Percentiles rank a stretch among this genome's conserved stretches.
These are phyloP conservation scores for Fusarium acutatum DNA, from an alignment of 2,329 filamentous ascomycete species.

Conservation along the genomic window DNA sequence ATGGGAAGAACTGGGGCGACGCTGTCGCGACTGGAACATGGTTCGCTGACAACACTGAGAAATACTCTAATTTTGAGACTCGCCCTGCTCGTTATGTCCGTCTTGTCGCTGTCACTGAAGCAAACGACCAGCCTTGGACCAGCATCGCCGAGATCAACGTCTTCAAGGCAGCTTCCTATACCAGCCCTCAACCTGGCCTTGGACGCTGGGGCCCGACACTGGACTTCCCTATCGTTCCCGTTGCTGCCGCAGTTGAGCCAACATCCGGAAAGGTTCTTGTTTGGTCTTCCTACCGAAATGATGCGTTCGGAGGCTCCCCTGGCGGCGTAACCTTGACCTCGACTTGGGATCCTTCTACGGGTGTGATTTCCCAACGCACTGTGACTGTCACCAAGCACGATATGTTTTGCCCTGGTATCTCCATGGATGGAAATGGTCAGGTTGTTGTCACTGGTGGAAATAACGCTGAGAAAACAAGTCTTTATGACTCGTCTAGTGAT, in stretches of 20 bases:
- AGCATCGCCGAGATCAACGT: constrained; percentile 31
- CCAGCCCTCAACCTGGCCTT: background rate
- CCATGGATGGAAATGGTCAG: constrained; percentile 56
- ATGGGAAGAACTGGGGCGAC: constrained; percentile 17
- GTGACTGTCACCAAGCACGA: constrained; percentile 57
- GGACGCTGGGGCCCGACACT: constrained; percentile 24
- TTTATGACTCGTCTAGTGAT: constrained; percentile 48
- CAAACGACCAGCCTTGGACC: constrained; percentile 8
- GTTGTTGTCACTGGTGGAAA: constrained; percentile 64
- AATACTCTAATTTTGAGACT: constrained; percentile 30
- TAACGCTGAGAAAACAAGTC: constrained; percentile 56
- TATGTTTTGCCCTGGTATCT: constrained; percentile 67
- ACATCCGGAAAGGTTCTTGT: constrained; percentile 16
- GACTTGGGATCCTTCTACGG: constrained; percentile 2
- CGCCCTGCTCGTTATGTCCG: constrained; percentile 21
- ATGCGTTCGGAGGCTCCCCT: background rate
- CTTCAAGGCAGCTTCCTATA: constrained; percentile 11
- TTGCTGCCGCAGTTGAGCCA: constrained; percentile 24
- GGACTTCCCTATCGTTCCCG: constrained; percentile 28
- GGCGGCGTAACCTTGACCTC: constrained; percentile 14
- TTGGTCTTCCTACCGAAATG: constrained; percentile 12
- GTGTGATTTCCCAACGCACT: constrained; percentile 4
- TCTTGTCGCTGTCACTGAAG: constrained; percentile 4
- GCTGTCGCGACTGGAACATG: constrained; percentile 23
- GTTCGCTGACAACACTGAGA: constrained; percentile 15